Percentiles rank a stretch among this genome's conserved stretches.
phyloP scores from a whole-genome alignment of 2,329 filamentous ascomycete species.

The Monilinia aucupariae region DNA sequence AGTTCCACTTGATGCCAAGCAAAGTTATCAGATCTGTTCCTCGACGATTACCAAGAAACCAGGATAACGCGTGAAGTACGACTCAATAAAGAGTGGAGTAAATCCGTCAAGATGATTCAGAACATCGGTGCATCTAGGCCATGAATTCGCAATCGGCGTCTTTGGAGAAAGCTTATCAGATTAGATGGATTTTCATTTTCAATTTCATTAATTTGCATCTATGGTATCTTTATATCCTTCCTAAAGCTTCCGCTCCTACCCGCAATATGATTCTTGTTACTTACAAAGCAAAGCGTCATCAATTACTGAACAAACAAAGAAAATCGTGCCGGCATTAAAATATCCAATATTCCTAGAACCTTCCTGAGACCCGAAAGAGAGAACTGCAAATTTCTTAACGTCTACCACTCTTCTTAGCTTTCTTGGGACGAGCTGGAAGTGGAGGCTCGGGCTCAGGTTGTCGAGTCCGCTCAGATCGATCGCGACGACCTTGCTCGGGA shows the following conservation, averaged over 20 bases:
- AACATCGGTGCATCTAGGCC: not conserved
- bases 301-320: slow-evolving; percentile 12
- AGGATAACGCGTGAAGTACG: not conserved
- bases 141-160: not conserved
- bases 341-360: not conserved
- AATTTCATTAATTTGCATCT: slow-evolving; percentile 10
- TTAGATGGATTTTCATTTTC: not conserved
- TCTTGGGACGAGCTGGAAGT: slow-evolving; percentile 6
- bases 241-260: not conserved
- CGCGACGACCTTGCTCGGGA: not conserved
- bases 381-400: not conserved
- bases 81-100: slow-evolving; percentile 12
- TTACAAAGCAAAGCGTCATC: slow-evolving; percentile 6
- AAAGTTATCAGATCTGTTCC: slow-evolving; percentile 30
- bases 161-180: not conserved
- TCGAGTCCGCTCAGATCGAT: not conserved
- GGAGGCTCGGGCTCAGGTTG: not conserved
- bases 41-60: slow-evolving; percentile 11
- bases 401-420: slow-evolving; percentile 13
- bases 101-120: slow-evolving; percentile 13
- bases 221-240: slow-evolving; percentile 5
- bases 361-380: not conserved
- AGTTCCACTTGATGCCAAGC: not conserved
- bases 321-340: slow-evolving; percentile 6
- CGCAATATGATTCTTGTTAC: slow-evolving; percentile 3